phyloP scores from a whole-genome alignment of 139 green algal species.

The Chlorella ohadii region DNA sequence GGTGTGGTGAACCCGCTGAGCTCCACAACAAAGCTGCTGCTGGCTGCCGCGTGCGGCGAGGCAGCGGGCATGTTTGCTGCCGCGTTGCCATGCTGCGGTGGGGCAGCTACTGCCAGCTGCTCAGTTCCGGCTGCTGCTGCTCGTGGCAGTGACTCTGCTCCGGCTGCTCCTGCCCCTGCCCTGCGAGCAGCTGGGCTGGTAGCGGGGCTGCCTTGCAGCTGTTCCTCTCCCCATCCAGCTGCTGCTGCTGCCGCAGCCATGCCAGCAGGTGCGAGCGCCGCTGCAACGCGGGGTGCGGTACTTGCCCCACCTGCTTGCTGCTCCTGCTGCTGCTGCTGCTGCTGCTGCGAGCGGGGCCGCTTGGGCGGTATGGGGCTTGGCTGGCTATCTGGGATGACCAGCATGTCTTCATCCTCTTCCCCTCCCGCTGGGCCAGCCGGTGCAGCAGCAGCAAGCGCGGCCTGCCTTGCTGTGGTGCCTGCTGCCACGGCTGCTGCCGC shows the following conservation, averaged over 20 bases:
- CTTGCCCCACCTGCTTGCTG: too few relatives aligned
- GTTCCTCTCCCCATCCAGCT: neutral
- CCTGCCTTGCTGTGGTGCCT: neutral
- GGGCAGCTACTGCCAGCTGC: neutral
- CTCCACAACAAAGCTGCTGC: conserved; percentile 3
- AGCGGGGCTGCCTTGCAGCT: too few relatives aligned
- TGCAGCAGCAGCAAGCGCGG: neutral
- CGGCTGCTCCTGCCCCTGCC: neutral
- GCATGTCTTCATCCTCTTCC: neutral
- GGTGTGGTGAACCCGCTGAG: conserved; percentile 30
- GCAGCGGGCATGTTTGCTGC: too few relatives aligned
- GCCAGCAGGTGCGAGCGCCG: neutral
- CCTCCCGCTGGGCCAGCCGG: neutral
- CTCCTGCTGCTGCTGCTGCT: neutral
- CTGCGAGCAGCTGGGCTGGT: too few relatives aligned
- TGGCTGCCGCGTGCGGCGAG: neutral
- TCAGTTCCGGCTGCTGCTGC: neutral
- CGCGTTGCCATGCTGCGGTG: too few relatives aligned
- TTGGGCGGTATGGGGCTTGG: conserved; percentile 5
- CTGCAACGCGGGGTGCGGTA: too few relatives aligned
- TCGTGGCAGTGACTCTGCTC: neutral
- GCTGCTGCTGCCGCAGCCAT: conserved; percentile 13
- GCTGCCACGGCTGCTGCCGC: neutral
- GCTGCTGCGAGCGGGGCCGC: neutral
- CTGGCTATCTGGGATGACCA: conserved; percentile 27